Conservation (phyloP, 2,329 filamentous ascomycete genomes). For the Venturia oleaginea region DNA sequence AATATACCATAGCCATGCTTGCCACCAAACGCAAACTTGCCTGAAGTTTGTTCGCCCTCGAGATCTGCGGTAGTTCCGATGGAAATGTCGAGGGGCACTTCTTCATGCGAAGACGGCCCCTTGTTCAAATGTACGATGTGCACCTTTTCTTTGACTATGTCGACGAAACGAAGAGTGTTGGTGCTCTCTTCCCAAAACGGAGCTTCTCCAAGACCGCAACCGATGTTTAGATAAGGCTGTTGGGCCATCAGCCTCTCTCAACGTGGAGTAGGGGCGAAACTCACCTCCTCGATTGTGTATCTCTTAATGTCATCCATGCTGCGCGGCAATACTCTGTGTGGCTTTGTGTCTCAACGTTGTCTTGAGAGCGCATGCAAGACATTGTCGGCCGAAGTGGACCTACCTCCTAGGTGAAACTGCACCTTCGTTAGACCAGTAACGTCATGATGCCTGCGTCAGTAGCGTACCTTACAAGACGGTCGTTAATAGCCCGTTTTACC, state of each 20-base stretch:
- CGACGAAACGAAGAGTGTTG: conserved; percentile 65
- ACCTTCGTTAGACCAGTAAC: neutral
- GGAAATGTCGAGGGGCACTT: conserved; percentile 48
- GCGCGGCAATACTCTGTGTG: neutral
- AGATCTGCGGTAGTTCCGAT: conserved; percentile 68
- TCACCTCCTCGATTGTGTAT: neutral
- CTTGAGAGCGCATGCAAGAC: neutral
- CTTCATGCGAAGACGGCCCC: conserved; percentile 50
- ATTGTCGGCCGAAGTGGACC: too few relatives aligned
- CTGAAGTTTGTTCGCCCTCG: conserved; percentile 45
- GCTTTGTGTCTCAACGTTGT: neutral
- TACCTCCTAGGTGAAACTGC: neutral
- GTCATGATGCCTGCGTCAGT: neutral
- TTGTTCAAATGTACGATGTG: conserved; percentile 59
- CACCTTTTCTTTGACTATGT: conserved; percentile 69
- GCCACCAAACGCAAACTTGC: conserved; percentile 66
- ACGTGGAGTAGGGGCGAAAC: neutral
- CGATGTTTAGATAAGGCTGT: conserved; percentile 48
- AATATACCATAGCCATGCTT: conserved; percentile 77
- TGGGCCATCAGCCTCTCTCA: neutral
- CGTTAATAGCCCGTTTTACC: too few relatives aligned
- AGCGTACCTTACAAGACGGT: neutral
- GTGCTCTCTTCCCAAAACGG: conserved; percentile 62
- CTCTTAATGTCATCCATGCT: neutral
- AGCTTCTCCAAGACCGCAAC: conserved; percentile 62